Conservation (phyloP, 2,329 filamentous ascomycete genomes). For the Fusarium tanahbumbuense region DNA sequence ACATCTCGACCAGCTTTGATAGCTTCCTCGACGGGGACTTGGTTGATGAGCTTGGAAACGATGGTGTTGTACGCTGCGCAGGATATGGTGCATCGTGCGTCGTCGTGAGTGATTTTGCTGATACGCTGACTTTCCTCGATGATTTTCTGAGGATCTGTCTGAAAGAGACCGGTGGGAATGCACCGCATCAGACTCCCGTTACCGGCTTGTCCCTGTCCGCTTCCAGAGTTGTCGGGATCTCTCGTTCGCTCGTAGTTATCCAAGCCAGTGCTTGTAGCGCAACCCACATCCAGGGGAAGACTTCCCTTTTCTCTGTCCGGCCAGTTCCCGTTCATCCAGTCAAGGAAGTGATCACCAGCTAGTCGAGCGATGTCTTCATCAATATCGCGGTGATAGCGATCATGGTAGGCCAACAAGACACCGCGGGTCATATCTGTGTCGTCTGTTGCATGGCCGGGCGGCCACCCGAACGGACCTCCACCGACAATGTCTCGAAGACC, state of each 20-base stretch:
- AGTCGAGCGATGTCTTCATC: slow-evolving; percentile 48
- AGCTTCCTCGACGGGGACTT: slow-evolving; percentile 42
- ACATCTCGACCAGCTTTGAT: slow-evolving; percentile 45
- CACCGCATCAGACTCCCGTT: slow-evolving; percentile 63
- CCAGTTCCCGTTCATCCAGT: slow-evolving; percentile 58
- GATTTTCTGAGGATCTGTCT: slow-evolving; percentile 41
- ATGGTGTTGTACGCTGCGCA: slow-evolving; percentile 58
- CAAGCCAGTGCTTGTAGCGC: slow-evolving; percentile 53
- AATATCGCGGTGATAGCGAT: slow-evolving; percentile 17
- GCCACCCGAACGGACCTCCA: slow-evolving; percentile 58
- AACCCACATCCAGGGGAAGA: slow-evolving; percentile 55
- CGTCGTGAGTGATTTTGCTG: slow-evolving; percentile 56
- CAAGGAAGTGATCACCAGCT: slow-evolving; percentile 55
- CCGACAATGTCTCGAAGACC: slow-evolving; percentile 57
- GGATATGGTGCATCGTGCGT: slow-evolving; percentile 50
- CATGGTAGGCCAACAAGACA: slow-evolving; percentile 57
- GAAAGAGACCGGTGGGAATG: slow-evolving; percentile 58
- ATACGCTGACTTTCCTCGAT: slow-evolving; percentile 52
- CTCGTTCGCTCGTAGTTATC: slow-evolving; percentile 41
- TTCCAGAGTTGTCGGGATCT: slow-evolving; percentile 48
- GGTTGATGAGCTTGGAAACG: slow-evolving; percentile 49
- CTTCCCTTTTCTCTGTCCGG: slow-evolving; percentile 51
- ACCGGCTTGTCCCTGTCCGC: slow-evolving; percentile 54
- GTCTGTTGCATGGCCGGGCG: slow-evolving; percentile 59
- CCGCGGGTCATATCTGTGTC: slow-evolving; percentile 61